Evolutionary conservation across 1,284 basidiomycete species (phyloP), one percentile per base, ranked within the genome.

Genomic region (Microbotryum saponariae): DNA sequence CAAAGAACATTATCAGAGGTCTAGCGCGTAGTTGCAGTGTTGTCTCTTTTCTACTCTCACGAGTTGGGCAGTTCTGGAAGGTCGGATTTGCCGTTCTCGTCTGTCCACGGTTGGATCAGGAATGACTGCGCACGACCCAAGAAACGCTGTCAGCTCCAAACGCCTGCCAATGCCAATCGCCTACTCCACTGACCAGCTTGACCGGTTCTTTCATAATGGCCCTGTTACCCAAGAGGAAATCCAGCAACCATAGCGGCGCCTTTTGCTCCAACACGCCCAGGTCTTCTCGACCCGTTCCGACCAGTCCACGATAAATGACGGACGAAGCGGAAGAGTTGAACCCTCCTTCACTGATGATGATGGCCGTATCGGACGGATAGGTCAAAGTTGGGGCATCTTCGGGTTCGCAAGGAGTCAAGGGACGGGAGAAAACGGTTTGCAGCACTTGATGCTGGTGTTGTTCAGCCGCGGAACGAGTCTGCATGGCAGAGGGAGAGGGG

Each of bases 171-270:
- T 31, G 31, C 31, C 9, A 8, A 31, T 31, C 31, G 1, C 31
- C 31, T 1, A 31, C 14, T 42, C 37, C 20, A 56, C 60, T 48
- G 25, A 68, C 66, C 54, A 94, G 75, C 77, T 96, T 97, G 59
- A 82, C 78, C 2, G 75, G 74, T 71, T 85, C 86, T 72, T 88
- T 88, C 44, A 82, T 71, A 16, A 70, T 66, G 37, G 68, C 72
- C 14, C 74, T 67, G 42, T 76, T 76, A 10, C 74, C 74, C 46
- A 97, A 80, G 50, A 97, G 76, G 71, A 86, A 94, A 74, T 97
- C 90, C 52, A 93, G 77, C 53, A 96, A 77, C 94, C 94, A 98
- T 63, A 85, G 74, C 2, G 92, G 93, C 78, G 90, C 83, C 37
- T 78, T 78, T 72, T 86, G 83, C 76, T 97, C 92, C 45, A 97